Base-by-base conservation (phyloP, 1,284 basidiomycete species). In the Xanthoconium separans region DNA sequence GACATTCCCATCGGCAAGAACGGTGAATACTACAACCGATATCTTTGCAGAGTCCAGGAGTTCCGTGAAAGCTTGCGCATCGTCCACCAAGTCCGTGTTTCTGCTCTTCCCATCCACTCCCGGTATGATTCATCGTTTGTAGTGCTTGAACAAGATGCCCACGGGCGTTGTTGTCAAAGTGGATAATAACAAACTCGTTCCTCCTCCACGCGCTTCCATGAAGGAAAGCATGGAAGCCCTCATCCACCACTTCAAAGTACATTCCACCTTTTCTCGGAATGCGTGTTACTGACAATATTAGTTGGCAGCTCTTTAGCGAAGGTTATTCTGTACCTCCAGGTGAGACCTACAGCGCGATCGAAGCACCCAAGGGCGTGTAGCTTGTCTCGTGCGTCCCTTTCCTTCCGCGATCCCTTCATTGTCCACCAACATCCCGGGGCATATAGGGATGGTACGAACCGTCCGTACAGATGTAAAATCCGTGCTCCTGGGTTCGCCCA, bases 161-260 rank as follows among this genome's bases (percentile, higher is more conserved):
- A 80, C 87, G 5, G 96, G 96, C 45, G 99, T 73, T 98, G 93
- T 86, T 44, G 75, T 95, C 78, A 98, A 96, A 77, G 86, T 98
- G 31, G 96, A 99, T 69, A 96, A 98, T 76, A 90, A 98, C 79
- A 99, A 98, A 77, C 87, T 98, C 58, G 90, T 92, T 2, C 95
- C 96, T n/a, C 97, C 96, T 40, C 95, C 97, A 18, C 86, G 96
- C 58, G 95, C 96, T 2, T 88, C 87, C 48, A 99, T 99, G 97
- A 99, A 99, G 78, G 96, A 99, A 79, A 93, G 87, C 73, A 98
- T 98, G 95, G 93, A 98, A 76, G 87, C 90, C 13, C 82, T 98
- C 60, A 98, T 98, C 65, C 95, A 98, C 74, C 96, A 99, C 79
- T 99, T 99, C 80, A 98, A 98, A 81, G 89, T 82, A 58, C 24